A percentile compares a stretch with the other conserved stretches of the same genome.
These are phyloP conservation scores for Botrytis sinoallii DNA, from an alignment of 2,329 filamentous ascomycete genomes.

Conservation along the genomic window DNA sequence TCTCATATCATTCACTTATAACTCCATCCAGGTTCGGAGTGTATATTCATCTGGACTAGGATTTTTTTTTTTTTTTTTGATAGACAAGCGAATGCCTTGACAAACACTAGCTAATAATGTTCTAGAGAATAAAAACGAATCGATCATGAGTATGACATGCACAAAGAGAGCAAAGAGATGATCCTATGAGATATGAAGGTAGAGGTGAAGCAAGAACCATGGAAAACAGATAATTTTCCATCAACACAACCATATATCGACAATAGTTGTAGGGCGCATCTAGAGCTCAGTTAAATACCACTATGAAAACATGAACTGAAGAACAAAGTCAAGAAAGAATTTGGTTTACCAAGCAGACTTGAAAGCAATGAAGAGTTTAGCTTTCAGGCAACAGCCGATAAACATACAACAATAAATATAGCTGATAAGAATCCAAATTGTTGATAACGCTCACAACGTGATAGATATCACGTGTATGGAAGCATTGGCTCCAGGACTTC, in stretches of 20 bases:
- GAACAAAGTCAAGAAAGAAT: neutral
- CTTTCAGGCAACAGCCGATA: neutral
- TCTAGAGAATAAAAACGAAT: neutral
- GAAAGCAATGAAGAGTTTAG: neutral
- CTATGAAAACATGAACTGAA: neutral
- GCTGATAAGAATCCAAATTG: fast-evolving
- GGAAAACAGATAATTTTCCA: neutral
- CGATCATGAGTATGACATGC: neutral
- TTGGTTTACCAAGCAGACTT: neutral
- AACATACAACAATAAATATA: neutral
- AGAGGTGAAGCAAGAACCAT: neutral
- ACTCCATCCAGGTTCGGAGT: neutral
- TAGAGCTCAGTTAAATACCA: neutral
- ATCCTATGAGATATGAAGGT: neutral
- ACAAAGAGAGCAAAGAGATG: neutral
- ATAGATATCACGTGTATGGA: neutral
- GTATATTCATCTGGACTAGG: neutral
- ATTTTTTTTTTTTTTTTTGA: neutral
- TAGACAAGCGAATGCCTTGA: neutral
- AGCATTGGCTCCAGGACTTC: neutral
- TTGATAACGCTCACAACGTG: neutral
- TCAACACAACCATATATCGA: neutral
- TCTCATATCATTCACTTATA: neutral
- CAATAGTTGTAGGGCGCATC: neutral
- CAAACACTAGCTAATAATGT: neutral